These are phyloP conservation scores for Capsicum pubescens DNA, from an alignment of 257 asterid species.

Conservation along the genomic window DNA sequence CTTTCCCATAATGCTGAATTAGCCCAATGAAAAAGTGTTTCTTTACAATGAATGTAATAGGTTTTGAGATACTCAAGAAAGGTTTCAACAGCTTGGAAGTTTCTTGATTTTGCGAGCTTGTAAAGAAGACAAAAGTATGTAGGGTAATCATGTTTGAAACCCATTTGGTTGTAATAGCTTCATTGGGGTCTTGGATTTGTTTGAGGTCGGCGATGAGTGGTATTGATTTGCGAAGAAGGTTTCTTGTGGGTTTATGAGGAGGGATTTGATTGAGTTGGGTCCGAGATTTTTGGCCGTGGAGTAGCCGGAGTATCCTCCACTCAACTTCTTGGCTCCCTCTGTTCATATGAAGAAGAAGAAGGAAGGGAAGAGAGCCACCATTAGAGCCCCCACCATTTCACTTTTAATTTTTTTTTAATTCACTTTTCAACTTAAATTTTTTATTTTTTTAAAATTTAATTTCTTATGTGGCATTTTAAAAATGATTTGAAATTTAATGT, in stretches of 20 bases:
- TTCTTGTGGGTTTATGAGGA: slow-evolving; percentile 46
- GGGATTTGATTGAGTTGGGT: slow-evolving; percentile 19
- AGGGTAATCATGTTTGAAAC: slow-evolving; percentile 83
- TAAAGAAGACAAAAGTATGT: slow-evolving; percentile 73
- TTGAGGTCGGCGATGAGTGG: slow-evolving; percentile 75
- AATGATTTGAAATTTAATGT: too few species aligned
- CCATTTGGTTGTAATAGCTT: slow-evolving; percentile 58
- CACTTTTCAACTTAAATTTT: too few species aligned
- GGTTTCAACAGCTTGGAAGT: slow-evolving; percentile 64
- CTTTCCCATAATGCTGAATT: slow-evolving; percentile 76
- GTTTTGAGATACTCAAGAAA: slow-evolving; percentile 51
- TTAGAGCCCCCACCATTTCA: too few species aligned
- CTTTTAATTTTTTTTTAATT: too few species aligned
- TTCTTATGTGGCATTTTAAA: too few species aligned
- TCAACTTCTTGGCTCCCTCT: too few species aligned
- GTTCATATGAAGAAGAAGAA: too few species aligned
- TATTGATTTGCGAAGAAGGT: slow-evolving; percentile 53
- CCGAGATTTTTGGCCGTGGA: too few species aligned
- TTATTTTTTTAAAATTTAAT: too few species aligned
- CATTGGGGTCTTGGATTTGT: slow-evolving; percentile 56
- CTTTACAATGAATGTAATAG: slow-evolving; percentile 64
- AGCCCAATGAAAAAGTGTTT: slow-evolving; percentile 67
- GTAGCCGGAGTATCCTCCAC: too few species aligned
- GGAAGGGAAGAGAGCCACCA: too few species aligned
- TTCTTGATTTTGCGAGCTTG: slow-evolving; percentile 70